These are phyloP conservation scores for Thermothielavioides terrestris DNA, from an alignment of 495 filamentous ascomycete genomes.

Conservation along the genomic window DNA sequence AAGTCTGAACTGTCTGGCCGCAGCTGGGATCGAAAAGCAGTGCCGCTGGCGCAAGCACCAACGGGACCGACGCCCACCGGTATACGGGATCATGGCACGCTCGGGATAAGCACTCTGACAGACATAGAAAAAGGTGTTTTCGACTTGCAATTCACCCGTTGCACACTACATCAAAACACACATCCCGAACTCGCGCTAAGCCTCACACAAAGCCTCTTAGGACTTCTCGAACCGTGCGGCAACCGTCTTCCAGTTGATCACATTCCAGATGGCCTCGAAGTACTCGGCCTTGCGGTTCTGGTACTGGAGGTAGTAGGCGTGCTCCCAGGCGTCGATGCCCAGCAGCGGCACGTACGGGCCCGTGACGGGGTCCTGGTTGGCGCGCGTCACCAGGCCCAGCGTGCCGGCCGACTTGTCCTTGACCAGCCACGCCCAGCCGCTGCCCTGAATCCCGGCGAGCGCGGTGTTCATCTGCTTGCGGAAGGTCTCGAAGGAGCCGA, in stretches of 20 bases:
- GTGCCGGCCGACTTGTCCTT: slow-evolving; percentile 78
- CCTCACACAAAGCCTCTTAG: slow-evolving; percentile 6
- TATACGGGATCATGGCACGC: too few species aligned
- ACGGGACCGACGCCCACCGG: too few species aligned
- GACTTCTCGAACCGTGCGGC: slow-evolving; percentile 64
- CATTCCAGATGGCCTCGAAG: slow-evolving; percentile 93
- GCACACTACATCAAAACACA: background rate
- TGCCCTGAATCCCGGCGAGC: slow-evolving; percentile 84
- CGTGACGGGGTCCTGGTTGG: slow-evolving; percentile 81
- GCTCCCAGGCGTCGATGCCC: slow-evolving; percentile 88
- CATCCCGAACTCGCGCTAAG: background rate
- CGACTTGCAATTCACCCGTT: background rate
- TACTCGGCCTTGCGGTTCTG: slow-evolving; percentile 99
- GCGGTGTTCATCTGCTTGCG: slow-evolving; percentile 78
- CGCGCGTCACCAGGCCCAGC: slow-evolving; percentile 65
- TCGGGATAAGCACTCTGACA: too few species aligned
- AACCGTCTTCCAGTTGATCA: slow-evolving; percentile 90
- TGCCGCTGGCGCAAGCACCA: too few species aligned
- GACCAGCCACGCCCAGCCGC: slow-evolving; percentile 94
- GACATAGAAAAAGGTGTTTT: too few species aligned
- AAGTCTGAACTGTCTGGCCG: too few species aligned
- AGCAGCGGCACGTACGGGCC: slow-evolving; percentile 68
- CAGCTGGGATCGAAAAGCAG: too few species aligned
- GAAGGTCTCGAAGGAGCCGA: slow-evolving; percentile 65
- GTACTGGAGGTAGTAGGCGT: slow-evolving; percentile 71